phyloP scores from a whole-genome alignment of 169 alveolate species.

The Cystoisospora suis region DNA sequence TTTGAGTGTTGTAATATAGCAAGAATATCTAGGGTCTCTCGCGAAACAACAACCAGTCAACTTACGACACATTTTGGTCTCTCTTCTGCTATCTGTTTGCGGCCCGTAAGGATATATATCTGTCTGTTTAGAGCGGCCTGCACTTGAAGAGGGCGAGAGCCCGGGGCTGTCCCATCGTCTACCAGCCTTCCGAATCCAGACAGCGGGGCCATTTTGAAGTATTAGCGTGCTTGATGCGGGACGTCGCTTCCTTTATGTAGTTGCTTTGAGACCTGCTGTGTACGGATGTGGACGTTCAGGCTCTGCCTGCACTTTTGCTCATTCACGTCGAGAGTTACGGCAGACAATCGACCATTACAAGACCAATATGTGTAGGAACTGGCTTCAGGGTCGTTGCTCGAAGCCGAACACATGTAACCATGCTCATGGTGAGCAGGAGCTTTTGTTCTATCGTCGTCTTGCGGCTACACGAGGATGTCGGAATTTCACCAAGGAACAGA shows the following conservation, averaged over 20 bases:
- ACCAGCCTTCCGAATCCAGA: no score
- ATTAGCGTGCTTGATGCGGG: no score
- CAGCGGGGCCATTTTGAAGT: no score
- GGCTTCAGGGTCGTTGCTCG: slow-evolving; percentile 69
- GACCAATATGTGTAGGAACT: slow-evolving; percentile 69
- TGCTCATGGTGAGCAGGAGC: slow-evolving; percentile 73
- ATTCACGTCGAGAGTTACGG: slow-evolving; percentile 70
- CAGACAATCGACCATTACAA: slow-evolving; percentile 71
- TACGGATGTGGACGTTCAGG: no score
- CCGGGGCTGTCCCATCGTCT: no score
- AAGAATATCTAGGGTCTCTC: not conserved
- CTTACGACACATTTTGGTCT: no score
- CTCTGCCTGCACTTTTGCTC: slow-evolving; percentile 69
- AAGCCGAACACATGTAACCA: slow-evolving; percentile 68
- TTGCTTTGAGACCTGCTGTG: no score
- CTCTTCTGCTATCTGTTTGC: no score
- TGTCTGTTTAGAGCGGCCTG: no score
- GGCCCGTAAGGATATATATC: no score
- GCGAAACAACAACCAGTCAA: not conserved
- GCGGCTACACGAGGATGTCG: slow-evolving; percentile 35
- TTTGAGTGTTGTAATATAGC: not conserved
- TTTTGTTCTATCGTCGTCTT: slow-evolving; percentile 40
- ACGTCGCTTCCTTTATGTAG: no score
- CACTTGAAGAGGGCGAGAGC: no score
- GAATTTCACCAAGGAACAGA: slow-evolving; percentile 35